These are phyloP conservation scores for Cystobasidium ongulense DNA, from an alignment of 768 basidiomycete species.

Conservation along the genomic window DNA sequence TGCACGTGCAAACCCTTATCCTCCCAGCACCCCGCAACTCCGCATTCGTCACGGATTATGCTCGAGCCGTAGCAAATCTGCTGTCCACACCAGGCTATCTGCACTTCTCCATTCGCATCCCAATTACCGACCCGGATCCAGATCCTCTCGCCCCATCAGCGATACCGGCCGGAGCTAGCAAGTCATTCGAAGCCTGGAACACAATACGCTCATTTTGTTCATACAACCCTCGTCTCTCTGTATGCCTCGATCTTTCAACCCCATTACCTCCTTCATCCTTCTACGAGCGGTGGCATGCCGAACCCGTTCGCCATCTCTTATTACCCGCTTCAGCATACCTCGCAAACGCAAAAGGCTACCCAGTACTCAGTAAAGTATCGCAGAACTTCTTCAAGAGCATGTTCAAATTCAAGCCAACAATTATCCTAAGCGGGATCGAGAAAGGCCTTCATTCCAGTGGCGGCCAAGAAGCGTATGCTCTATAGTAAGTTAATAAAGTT, in stretches of 20 bases:
- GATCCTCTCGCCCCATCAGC: slow-evolving; percentile 32
- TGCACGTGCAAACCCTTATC: slow-evolving; percentile 73
- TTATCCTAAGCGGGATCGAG: slow-evolving; percentile 68
- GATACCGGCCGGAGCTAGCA: slow-evolving; percentile 31
- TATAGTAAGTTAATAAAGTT: slow-evolving; percentile 55
- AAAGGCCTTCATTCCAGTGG: slow-evolving; percentile 64
- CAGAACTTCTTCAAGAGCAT: slow-evolving; percentile 83
- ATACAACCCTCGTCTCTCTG: slow-evolving; percentile 51
- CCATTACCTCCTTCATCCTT: slow-evolving; percentile 73
- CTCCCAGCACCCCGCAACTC: slow-evolving; percentile 67
- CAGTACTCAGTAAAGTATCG: slow-evolving; percentile 85
- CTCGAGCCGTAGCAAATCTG: slow-evolving; percentile 67
- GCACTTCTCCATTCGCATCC: slow-evolving; percentile 43
- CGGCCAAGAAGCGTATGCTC: slow-evolving; percentile 75
- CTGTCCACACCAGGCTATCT: slow-evolving; percentile 38
- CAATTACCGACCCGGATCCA: slow-evolving; percentile 48
- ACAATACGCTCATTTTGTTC: slow-evolving; percentile 80
- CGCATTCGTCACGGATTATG: slow-evolving; percentile 79
- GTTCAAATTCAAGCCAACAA: slow-evolving; percentile 80
- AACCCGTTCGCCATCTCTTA: slow-evolving; percentile 80
- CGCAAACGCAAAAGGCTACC: slow-evolving; percentile 90
- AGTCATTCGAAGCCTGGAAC: slow-evolving; percentile 99
- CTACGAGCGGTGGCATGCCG: slow-evolving; percentile 80
- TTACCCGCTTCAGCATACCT: slow-evolving; percentile 86
- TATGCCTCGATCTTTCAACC: slow-evolving; percentile 72